Evolutionary conservation across 2,329 filamentous ascomycete genomes (phyloP), one percentile per base, ranked within the genome.

Genomic region (Ceratocystis cubensis): DNA sequence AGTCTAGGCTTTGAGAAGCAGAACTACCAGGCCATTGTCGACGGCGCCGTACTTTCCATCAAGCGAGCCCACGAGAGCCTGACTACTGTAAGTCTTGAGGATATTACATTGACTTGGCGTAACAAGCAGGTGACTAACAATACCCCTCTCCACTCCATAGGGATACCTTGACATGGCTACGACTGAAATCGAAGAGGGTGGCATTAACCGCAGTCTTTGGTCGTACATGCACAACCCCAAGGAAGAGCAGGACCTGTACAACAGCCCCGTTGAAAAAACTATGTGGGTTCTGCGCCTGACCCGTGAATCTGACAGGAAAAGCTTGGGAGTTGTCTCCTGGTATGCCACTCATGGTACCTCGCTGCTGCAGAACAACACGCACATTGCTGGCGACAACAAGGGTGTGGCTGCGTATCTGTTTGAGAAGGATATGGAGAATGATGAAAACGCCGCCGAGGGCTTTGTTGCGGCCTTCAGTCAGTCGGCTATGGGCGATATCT

Each of bases 341-440:
- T 96, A 93, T 74, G 85, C 93, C 2, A 89, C 92, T 0, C 93
- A 97, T 74, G 92, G 92, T 61, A 97, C 93, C 0, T 96, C 91
- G 0, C 84, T 96, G 75, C 84, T 92, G 28, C 88, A 89, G 65
- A 96, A 96, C 76, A 96, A 96, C 76, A 96, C 91, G 0, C 80
- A 96, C 15, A 84, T 94, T 63, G 87, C 91, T 2, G 93, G 90
- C n/a, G 93, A 97, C 75, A 97, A 97, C 78, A 97, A 97, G 77
- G 93, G 93, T 13, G 90, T 96, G 5, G 92, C 93, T 1, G 89
- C 92, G 0, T 88, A 88, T 73, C 78, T 96, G 5, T 88, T 96
- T 69, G 92, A 96, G 74, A 84, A 89, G 71, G 83, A 83, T 53
- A 82, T 88, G 66, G 75, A 77, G 50, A 77, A 77, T 4, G 78